phyloP scores from a whole-genome alignment of 1,139 yeast species.

The Spathaspora sp. region DNA sequence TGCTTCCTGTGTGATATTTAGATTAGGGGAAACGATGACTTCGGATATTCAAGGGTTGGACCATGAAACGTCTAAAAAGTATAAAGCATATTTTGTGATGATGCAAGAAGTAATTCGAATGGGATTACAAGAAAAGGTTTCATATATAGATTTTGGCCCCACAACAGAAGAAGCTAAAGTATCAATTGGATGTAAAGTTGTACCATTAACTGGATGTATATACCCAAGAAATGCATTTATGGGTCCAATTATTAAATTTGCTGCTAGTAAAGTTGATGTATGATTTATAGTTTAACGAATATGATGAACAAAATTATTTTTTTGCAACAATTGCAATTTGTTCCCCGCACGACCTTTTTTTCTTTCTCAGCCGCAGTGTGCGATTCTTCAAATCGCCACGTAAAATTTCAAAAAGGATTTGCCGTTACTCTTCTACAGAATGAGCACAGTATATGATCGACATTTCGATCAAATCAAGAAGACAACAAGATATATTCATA shows the following conservation, averaged over 20 bases:
- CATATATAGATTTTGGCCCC: constrained; percentile 44
- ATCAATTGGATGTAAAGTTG: constrained; percentile 39
- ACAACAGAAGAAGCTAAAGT: constrained; percentile 39
- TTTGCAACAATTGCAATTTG: constrained; percentile 3
- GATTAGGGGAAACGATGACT: constrained; percentile 45
- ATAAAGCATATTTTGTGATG: constrained; percentile 48
- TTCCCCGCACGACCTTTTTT: not conserved
- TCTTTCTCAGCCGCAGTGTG: not conserved
- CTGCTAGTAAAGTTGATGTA: constrained; percentile 23
- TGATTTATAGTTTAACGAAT: constrained; percentile 4
- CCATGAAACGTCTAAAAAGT: constrained; percentile 37
- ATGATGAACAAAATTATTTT: not conserved
- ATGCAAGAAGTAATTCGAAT: constrained; percentile 46
- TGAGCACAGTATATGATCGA: constrained; percentile 18
- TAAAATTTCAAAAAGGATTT: not conserved
- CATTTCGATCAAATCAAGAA: constrained; percentile 16
- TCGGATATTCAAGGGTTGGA: constrained; percentile 46
- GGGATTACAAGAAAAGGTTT: constrained; percentile 36
- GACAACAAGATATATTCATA: constrained; percentile 9
- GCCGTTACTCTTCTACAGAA: not conserved
- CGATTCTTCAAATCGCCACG: not conserved
- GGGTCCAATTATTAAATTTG: constrained; percentile 19
- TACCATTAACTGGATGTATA: constrained; percentile 34
- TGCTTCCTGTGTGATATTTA: constrained; percentile 43
- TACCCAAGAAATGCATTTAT: constrained; percentile 17